Conservation (phyloP, 306 rosid genomes). For the Purshia tridentata region DNA sequence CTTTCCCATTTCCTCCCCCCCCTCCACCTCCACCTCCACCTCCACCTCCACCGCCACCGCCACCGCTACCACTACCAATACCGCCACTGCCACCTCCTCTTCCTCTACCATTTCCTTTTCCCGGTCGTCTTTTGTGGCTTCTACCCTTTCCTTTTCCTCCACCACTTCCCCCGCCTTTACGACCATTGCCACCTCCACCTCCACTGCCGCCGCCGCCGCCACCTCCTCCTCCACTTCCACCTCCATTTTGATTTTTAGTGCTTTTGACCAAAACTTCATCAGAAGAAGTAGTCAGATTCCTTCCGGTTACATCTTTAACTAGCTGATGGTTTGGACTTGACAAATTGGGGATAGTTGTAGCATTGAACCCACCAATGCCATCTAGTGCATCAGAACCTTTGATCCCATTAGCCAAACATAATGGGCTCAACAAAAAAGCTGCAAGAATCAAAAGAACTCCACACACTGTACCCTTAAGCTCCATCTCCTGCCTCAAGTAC, state of each 20-base stretch:
- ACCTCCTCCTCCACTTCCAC: slow-evolving; percentile 2
- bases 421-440: slow-evolving; percentile 13
- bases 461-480: slow-evolving; percentile 1
- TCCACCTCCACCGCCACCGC: slow-evolving; percentile 7
- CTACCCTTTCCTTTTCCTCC: slow-evolving; percentile 8
- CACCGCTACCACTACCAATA: not conserved
- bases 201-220: not conserved
- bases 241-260: not conserved
- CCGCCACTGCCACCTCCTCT: not conserved
- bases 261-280: slow-evolving; percentile 9
- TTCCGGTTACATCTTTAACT: too few relatives aligned
- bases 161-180: slow-evolving; percentile 19
- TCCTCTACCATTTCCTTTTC: not conserved
- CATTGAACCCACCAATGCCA: not conserved
- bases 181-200: slow-evolving; percentile 16
- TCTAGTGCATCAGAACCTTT: not conserved
- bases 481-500: slow-evolving; percentile 17
- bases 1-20: not conserved
- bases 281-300: slow-evolving; percentile 6
- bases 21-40: slow-evolving; percentile 7
- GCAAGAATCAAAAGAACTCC: slow-evolving; percentile 22
- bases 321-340: too few relatives aligned
- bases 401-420: slow-evolving; percentile 21
- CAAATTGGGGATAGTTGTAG: not conserved
- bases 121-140: not conserved